Conservation (phyloP, 73 alveolate genomes). For the Breviolum minutum region DNA sequence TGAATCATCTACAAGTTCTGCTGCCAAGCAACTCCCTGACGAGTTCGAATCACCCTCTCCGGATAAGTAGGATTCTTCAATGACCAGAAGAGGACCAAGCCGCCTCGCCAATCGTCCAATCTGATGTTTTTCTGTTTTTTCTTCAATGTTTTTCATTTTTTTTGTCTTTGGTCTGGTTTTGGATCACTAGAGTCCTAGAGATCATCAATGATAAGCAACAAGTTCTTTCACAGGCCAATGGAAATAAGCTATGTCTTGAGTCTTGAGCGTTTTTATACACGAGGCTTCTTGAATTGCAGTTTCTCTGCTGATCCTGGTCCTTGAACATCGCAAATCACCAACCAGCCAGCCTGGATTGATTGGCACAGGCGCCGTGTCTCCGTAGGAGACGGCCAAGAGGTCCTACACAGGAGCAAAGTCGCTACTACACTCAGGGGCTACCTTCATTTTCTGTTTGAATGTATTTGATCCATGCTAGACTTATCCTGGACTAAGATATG, state of each 20-base stretch:
- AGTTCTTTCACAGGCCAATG: too few species aligned
- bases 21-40: slow-evolving; percentile 21
- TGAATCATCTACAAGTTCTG: too few species aligned
- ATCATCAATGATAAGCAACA: too few species aligned
- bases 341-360: slow-evolving; percentile 95
- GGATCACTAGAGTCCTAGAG: too few species aligned
- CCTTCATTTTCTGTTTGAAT: not conserved
- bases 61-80: slow-evolving; percentile 99
- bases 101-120: slow-evolving; percentile 58
- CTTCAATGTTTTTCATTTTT: not conserved
- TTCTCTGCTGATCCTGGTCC: too few species aligned
- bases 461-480: not conserved
- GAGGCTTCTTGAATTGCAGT: too few species aligned
- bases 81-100: slow-evolving; percentile 99
- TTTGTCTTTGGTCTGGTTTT: not conserved
- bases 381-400: slow-evolving; percentile 98
- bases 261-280: too few species aligned
- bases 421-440: not conserved
- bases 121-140: not conserved
- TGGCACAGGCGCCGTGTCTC: slow-evolving; percentile 98
- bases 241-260: too few species aligned
- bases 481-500: not conserved
- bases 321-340: too few species aligned
- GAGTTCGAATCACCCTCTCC: slow-evolving; percentile 97
- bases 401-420: slow-evolving; percentile 78